These are phyloP conservation scores for Noccaea caerulescens DNA, from an alignment of 345 rosid genomes.

Conservation along the genomic window DNA sequence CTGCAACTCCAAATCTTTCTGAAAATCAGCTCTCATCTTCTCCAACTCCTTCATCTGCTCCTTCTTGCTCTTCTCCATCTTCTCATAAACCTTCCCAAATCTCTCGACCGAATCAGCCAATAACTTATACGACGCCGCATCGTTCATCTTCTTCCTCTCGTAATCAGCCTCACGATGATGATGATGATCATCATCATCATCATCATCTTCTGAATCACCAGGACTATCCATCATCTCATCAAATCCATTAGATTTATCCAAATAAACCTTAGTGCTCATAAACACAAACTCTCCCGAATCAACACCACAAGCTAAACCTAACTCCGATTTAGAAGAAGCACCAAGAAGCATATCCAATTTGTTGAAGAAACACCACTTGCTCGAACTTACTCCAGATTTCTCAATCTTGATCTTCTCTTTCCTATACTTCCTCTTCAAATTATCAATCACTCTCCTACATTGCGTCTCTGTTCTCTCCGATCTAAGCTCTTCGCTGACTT, in stretches of 20 bases:
- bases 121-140: conserved; percentile 66
- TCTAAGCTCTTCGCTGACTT: conserved; percentile 78
- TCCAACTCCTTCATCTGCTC: conserved; percentile 89
- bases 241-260: conserved; percentile 73
- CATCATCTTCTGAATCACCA: conserved; percentile 60
- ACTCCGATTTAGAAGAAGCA: conserved; percentile 63
- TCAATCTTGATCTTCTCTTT: conserved; percentile 74
- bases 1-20: conserved; percentile 85
- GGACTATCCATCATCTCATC: conserved; percentile 97
- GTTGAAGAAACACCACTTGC: conserved; percentile 86
- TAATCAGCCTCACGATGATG: conserved; percentile 68
- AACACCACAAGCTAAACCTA: conserved; percentile 85
- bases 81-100: conserved; percentile 86
- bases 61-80: conserved; percentile 79
- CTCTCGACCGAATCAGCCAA: conserved; percentile 87
- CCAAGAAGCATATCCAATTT: conserved; percentile 82
- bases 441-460: conserved; percentile 85
- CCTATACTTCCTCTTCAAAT: conserved; percentile 91
- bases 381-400: conserved; percentile 47
- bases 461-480: conserved; percentile 80
- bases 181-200: conserved; percentile 59
- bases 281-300: conserved; percentile 89
- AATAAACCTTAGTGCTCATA: conserved; percentile 64
- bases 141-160: conserved; percentile 64
- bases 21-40: conserved; percentile 94